Conservation (phyloP, 345 rosid species). For the Litchi chinensis region DNA sequence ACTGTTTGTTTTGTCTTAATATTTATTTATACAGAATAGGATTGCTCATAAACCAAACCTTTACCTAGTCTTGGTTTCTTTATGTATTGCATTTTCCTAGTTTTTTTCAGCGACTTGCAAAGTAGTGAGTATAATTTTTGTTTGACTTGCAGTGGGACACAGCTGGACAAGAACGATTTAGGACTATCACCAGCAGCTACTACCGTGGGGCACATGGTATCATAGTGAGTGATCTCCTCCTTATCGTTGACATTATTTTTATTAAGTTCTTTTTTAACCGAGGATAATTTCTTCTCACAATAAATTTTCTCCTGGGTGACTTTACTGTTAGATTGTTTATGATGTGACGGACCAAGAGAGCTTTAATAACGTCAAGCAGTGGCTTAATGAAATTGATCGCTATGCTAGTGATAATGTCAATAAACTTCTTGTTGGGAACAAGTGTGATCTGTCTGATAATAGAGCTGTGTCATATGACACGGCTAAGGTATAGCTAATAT, state of each 20-base stretch:
- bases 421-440: slow-evolving; percentile 82
- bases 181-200: slow-evolving; percentile 96
- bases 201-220: slow-evolving; percentile 98
- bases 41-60: not conserved
- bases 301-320: slow-evolving; percentile 6
- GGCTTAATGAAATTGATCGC: slow-evolving; percentile 79
- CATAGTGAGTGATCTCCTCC: slow-evolving; percentile 50
- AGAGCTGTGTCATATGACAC: slow-evolving; percentile 70
- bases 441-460: slow-evolving; percentile 71
- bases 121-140: slow-evolving; percentile 13
- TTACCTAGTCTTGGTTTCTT: not conserved
- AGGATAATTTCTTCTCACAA: not conserved
- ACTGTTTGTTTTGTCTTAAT: not conserved
- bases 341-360: slow-evolving; percentile 85
- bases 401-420: slow-evolving; percentile 79
- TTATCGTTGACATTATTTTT: not conserved
- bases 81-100: not conserved
- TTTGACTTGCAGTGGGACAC: slow-evolving; percentile 83
- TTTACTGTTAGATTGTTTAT: slow-evolving; percentile 61
- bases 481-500: slow-evolving; percentile 51
- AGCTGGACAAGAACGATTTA: slow-evolving; percentile 94
- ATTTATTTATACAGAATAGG: not conserved
- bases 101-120: slow-evolving; percentile 2
- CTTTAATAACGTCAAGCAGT: slow-evolving; percentile 79
- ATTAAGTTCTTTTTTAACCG: not conserved